Evolutionary conservation across 345 rosid genomes (phyloP).

Genomic region (Eucalyptus microcorys): DNA sequence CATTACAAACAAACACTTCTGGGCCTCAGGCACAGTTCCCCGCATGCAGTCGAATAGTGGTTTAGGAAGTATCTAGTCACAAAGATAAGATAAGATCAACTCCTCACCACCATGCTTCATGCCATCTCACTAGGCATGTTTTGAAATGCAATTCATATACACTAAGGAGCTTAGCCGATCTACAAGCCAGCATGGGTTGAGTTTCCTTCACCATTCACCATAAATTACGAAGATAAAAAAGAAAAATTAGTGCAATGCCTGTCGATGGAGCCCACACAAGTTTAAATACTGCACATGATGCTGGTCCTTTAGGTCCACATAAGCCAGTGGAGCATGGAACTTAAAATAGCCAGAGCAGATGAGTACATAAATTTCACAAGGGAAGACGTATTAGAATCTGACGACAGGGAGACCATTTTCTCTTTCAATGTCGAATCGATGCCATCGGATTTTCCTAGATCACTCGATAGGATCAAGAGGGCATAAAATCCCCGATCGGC

Average conservation of each 20-base stretch:
- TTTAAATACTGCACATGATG: not conserved
- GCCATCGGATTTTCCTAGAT: not conserved
- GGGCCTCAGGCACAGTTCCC: not conserved
- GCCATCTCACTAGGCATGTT: not conserved
- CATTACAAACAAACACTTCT: not conserved
- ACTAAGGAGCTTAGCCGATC: not conserved
- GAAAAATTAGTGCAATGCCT: not conserved
- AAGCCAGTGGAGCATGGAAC: not conserved
- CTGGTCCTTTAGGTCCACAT: not conserved
- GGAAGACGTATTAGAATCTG: not conserved
- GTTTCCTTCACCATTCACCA: not conserved
- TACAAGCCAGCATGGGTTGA: not conserved
- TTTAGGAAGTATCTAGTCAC: not conserved
- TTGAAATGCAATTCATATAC: not conserved
- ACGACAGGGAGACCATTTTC: not conserved
- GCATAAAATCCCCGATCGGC: not conserved
- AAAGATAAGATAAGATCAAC: not conserved
- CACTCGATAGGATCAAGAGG: not conserved
- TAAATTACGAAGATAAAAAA: not conserved
- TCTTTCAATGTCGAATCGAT: not conserved
- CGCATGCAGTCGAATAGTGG: fast-evolving
- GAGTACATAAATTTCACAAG: not conserved
- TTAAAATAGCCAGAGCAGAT: not conserved
- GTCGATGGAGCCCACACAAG: not conserved
- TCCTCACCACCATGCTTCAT: not conserved